Evolutionary conservation across 78 protist genomes (phyloP), one percentile per base, ranked within the genome.

Genomic region (Kipferlia bialata): DNA sequence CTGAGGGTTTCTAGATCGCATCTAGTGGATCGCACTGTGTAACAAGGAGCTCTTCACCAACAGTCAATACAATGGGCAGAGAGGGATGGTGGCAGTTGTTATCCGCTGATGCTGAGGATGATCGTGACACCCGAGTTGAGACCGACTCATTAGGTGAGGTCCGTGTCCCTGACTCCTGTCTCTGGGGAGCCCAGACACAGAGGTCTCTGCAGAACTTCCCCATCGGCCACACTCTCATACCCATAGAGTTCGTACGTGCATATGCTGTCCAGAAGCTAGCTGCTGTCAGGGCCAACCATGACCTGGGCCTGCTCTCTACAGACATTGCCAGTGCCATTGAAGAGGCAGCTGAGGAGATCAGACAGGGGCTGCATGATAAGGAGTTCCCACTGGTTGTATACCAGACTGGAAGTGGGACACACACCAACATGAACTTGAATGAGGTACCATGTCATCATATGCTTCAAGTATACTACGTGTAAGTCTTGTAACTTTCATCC

Each of bases 331-430:
- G 24, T 65, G 75, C 74, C 29, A 51, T 68, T 71, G 36, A 10
- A 2, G 7, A 6, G 32, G 41, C 56, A 5, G 6, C 24, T 13
- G 80, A 13, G 6, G 78, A 76, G 29, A 24, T 73, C 6, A 59
- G 58, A 7, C 29, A 17, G 13, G 89, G 91, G 24, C 69, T 79
- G 65, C 73, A 78, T 5, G 87, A 88, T 31, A 88, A 69, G 28
- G 90, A 91, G 66, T 91, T 91, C 56, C 96, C 96, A 39, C 78
- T 91, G 41, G 82, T 68, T 18, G 73, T 91, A 26, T 91, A 80
- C 82, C 93, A 91, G 66, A 89, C 92, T 53, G 93, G 93, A n/a
- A 70, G 82, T 5, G 96, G 96, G 53, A 91, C 96, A 2, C 93
- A 86, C 70, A 79, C 86, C 36, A 91, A 91, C 84, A 91, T 91